Evolutionary conservation across 179 eudicot genomes (phyloP), one percentile per base, ranked within the genome.

Genomic region (Actinidia polygama): DNA sequence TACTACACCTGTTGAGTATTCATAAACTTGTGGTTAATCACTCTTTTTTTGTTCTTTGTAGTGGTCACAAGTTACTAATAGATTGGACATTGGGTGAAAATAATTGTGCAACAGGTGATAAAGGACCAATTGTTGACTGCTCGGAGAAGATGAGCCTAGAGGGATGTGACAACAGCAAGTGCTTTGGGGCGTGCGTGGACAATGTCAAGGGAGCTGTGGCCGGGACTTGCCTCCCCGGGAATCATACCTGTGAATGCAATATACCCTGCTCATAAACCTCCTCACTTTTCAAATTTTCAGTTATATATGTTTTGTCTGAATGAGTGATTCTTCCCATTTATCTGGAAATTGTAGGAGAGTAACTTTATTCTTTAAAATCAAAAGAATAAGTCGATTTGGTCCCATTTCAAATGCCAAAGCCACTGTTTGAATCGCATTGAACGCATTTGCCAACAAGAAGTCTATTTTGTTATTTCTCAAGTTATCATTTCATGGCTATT

Each of bases 1-100:
- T 63, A 63, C 44, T 63, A 77, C 44, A 59, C 68, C 68, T 77
- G 68, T 58, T 75, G 64, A 75, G 79, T 75, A 75, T 54, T 73
- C 7, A 49, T 36, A 11, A 47, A n/a, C 9, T 46, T 46, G 3
- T 46, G n/a, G n/a, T 61, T 3, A 14, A 1, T 0, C 19, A 53
- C 16, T 47, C 23, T 26, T 18, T 53, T 75, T 58, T 73, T 73
- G 12, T 21, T 63, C 79, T 55, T 1, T 14, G 8, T 59, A 59
- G 6, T 9, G 59, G 51, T 12, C 55, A 49, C 30, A 49, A 49
- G 14, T 46, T 10, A 40, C 4, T 18, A 19, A 46, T 16, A 24
- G 10, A 62, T 62, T 26, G 24, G 23, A 24, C 11, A 67, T 5
- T 11, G 12, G 14, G 18, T 30, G 7, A 40, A 7, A 21, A 30